Conservation (phyloP, 75 land plant species). For the Pinus tabuliformis region DNA sequence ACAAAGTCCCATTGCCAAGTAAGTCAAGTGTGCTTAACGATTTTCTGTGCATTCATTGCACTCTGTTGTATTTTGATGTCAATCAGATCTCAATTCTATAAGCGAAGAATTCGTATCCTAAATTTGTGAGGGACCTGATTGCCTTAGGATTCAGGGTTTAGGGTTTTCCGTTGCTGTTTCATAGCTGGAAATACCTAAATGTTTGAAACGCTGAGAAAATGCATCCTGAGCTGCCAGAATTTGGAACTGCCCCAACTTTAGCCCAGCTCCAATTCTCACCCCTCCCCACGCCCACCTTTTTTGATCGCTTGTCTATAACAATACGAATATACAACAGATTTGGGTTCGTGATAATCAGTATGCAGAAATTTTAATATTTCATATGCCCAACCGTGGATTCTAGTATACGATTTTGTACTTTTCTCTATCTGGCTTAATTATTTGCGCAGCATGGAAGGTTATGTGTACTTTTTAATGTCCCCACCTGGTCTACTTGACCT, state of each 20-base stretch:
- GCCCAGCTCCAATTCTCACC: background rate
- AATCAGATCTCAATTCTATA: background rate
- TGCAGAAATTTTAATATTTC: background rate
- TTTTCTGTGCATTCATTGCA: background rate
- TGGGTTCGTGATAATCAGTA: background rate
- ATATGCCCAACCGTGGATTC: background rate
- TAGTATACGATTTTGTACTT: background rate
- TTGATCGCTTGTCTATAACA: background rate
- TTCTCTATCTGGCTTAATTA: background rate
- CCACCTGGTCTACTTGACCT: no score
- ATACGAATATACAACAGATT: background rate
- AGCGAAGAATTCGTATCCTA: background rate
- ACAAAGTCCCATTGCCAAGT: slow-evolving; percentile 61
- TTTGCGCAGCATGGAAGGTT: no score
- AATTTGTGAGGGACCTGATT: background rate
- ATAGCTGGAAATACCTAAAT: no score
- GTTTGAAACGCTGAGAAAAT: no score
- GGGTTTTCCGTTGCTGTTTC: background rate
- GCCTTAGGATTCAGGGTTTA: background rate
- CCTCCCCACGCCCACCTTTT: background rate
- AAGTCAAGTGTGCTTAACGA: background rate
- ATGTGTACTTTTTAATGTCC: no score
- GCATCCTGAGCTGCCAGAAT: no score
- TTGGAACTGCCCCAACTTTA: no score
- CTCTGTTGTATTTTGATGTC: no score